Base-by-base conservation (phyloP, 768 basidiomycete genomes). In the Phaeotremella fagi region DNA sequence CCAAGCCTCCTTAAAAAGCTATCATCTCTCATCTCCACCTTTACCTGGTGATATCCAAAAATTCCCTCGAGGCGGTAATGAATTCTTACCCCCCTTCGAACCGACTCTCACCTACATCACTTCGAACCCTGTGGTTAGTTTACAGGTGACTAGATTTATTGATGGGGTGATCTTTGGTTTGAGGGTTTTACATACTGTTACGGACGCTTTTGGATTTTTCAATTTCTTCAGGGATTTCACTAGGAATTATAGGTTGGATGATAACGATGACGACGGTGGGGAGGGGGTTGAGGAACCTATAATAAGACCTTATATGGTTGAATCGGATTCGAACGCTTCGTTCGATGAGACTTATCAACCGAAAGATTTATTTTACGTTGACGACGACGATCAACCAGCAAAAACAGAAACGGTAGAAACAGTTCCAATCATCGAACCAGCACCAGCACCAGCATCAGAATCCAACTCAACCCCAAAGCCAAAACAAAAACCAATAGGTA, bases 141-240 rank as follows among this genome's bases (percentile, higher is more conserved):
- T 64, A 27, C 63, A 61, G 38, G 50, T 61, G 29, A 64, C 63
- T 16, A 41, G 41, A 4, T 64, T 61, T 38, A 33, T 33, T 33
- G 31, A 33, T 33, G 31, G 31, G 31, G 63, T 64, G n/a, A 45
- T 56, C 23, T 50, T 66, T 15, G 64, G 64, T 20, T 35, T 66
- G 16, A n/a, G 61, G 22, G 26, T 56, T 28, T 50, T 49, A 18
- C 64, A 66, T 44, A 50, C 37, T 22, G 23, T 62, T 18, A 41
- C 43, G n/a, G 64, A 66, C 33, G 64, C 55, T n/a, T 55, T 52
- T n/a, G 61, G 61, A 23, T 63, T 55, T 56, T 62, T 60, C 35
- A 54, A 57, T 36, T 27, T 66, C 11, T 49, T 50, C 4, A 35
- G 61, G n/a, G 55, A 66, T 54, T 46, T 66, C 45, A 53, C 55